Evolutionary conservation across 306 rosid genomes (phyloP).

Genomic region (Crotalaria pallida): DNA sequence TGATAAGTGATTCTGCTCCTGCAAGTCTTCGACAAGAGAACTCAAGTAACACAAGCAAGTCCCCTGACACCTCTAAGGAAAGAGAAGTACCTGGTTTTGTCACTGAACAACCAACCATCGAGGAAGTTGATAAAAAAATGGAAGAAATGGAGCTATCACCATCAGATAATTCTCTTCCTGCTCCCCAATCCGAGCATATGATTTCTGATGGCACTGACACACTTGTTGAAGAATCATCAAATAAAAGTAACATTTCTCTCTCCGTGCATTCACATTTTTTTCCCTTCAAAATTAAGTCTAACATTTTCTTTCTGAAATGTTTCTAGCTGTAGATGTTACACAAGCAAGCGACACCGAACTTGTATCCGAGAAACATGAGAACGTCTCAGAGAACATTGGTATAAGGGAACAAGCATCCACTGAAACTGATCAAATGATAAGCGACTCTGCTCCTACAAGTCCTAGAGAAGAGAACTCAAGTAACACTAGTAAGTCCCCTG

Average conservation of each 20-base stretch:
- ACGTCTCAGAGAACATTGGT: slow-evolving; percentile 19
- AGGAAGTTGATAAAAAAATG: slow-evolving; percentile 29
- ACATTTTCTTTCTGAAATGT: slow-evolving; percentile 26
- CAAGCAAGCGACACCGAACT: slow-evolving; percentile 23
- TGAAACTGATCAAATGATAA: slow-evolving; percentile 16
- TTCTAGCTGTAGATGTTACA: slow-evolving; percentile 34
- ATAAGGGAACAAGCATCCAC: slow-evolving; percentile 18
- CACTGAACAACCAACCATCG: slow-evolving; percentile 23
- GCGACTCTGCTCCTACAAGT: slow-evolving; percentile 25
- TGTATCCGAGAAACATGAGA: slow-evolving; percentile 21
- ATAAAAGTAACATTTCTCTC: slow-evolving; percentile 35
- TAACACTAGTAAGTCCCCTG: slow-evolving; percentile 17
- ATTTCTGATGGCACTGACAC: slow-evolving; percentile 9
- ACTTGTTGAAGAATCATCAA: slow-evolving; percentile 21
- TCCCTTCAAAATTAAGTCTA: not conserved
- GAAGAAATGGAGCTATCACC: slow-evolving; percentile 32
- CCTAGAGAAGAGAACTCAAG: slow-evolving; percentile 18
- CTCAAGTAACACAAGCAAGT: slow-evolving; percentile 17
- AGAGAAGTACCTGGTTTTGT: slow-evolving; percentile 21
- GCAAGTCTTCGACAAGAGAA: slow-evolving; percentile 21
- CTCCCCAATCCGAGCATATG: slow-evolving; percentile 24
- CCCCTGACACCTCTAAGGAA: slow-evolving; percentile 21
- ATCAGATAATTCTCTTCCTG: slow-evolving; percentile 16
- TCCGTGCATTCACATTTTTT: not conserved
- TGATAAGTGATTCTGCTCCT: slow-evolving; percentile 25